These are phyloP conservation scores for Cylindrotheca fusiformis DNA, from an alignment of 108 stramenopile genomes.

Conservation along the genomic window DNA sequence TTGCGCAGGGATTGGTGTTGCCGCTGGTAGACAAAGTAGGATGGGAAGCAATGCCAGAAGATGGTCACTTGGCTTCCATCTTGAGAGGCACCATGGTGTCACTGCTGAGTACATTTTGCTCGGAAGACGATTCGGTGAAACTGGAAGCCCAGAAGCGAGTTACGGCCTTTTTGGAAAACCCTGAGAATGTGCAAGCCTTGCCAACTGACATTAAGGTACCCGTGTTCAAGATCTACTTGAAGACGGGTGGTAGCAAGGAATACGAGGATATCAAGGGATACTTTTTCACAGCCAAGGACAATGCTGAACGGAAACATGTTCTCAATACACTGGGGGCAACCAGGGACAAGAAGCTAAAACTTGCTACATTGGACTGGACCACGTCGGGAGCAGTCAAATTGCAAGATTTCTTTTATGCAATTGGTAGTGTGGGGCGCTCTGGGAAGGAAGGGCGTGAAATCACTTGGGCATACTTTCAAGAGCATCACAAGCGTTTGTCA, in stretches of 20 bases:
- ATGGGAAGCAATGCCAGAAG: constrained; percentile 79
- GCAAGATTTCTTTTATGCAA: constrained; percentile 98
- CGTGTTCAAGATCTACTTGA: constrained; percentile 89
- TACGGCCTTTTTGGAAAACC: constrained; percentile 64
- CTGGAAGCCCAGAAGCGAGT: constrained; percentile 82
- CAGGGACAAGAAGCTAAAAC: constrained; percentile 65
- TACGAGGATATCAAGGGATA: constrained; percentile 79
- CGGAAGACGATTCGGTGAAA: constrained; percentile 68
- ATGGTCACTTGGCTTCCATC: constrained; percentile 85
- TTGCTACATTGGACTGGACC: constrained; percentile 86
- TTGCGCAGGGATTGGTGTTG: constrained; percentile 68
- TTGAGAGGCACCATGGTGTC: constrained; percentile 86
- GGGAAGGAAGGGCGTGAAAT: constrained; percentile 77
- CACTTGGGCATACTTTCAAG: constrained; percentile 89
- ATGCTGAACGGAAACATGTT: constrained; percentile 83
- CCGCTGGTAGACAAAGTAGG: constrained; percentile 68
- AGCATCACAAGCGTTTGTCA: constrained; percentile 76
- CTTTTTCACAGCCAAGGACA: constrained; percentile 66
- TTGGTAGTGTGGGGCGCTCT: constrained; percentile 75
- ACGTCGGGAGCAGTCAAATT: constrained; percentile 90
- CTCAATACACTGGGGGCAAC: constrained; percentile 70
- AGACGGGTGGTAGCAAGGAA: constrained; percentile 79
- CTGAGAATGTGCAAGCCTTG: constrained; percentile 62
- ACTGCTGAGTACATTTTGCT: constrained; percentile 77
- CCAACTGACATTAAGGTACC: constrained; percentile 87